Conservation (phyloP, 106 monocot species). For the Dendrobium officinale region DNA sequence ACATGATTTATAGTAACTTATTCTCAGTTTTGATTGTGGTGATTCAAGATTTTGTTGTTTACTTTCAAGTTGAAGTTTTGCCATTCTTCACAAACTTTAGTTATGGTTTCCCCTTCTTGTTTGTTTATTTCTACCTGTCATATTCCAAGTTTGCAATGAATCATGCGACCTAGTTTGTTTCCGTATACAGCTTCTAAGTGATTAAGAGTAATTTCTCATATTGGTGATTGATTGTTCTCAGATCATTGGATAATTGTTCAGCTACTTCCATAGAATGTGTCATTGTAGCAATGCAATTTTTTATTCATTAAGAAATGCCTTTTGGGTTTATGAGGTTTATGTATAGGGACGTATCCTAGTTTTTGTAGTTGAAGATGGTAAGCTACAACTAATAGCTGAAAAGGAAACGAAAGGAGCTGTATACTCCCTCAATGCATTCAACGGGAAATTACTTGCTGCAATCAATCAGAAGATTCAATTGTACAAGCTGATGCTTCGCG, state of each 20-base stretch:
- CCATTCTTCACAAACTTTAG: no score
- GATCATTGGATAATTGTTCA: background rate
- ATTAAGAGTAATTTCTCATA: background rate
- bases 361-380: slow-evolving; percentile 92
- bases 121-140: no score
- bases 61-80: no score
- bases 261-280: background rate
- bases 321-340: background rate
- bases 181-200: background rate
- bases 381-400: slow-evolving; percentile 82
- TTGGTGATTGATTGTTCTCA: background rate
- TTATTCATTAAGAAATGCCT: background rate
- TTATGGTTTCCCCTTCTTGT: no score
- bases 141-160: no score
- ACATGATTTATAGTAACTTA: no score
- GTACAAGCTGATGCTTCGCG: slow-evolving; percentile 80
- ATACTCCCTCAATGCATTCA: slow-evolving; percentile 90
- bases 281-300: background rate
- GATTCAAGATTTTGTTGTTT: no score
- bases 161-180: background rate
- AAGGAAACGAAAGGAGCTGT: slow-evolving; percentile 98
- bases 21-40: no score
- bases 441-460: slow-evolving; percentile 91
- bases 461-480: slow-evolving; percentile 98
- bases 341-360: slow-evolving; percentile 93